phyloP scores from a whole-genome alignment of 2,329 filamentous ascomycete genomes.

The Aureobasidium sp. region DNA sequence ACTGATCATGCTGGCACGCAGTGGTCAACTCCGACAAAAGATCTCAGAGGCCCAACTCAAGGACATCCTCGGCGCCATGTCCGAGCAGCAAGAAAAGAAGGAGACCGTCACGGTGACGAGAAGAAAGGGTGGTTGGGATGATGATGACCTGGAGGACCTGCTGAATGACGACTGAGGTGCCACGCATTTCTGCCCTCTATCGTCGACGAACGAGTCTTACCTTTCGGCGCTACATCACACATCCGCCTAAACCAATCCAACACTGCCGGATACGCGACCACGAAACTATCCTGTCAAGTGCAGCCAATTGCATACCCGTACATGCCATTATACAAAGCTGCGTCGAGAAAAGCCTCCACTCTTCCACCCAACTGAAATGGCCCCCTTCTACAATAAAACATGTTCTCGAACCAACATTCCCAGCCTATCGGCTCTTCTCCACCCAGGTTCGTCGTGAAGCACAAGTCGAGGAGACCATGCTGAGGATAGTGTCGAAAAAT shows the following conservation, averaged over 20 bases:
- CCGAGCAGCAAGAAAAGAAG: conserved; percentile 62
- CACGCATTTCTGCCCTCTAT: neutral
- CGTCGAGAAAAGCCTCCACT: neutral
- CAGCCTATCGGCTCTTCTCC: neutral
- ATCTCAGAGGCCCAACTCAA: conserved; percentile 92
- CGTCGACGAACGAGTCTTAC: neutral
- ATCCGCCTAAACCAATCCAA: neutral
- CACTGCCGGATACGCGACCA: conserved; percentile 3
- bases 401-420: neutral
- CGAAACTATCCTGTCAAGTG: neutral
- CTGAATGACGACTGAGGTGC: conserved; percentile 43
- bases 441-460: neutral
- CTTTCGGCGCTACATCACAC: neutral
- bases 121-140: conserved; percentile 77
- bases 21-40: conserved; percentile 77
- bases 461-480: neutral
- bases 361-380: neutral
- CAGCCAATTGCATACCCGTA: neutral
- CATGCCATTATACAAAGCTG: neutral
- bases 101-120: conserved; percentile 82
- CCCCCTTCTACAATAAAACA: neutral
- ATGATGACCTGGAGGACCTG: conserved; percentile 68
- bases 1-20: conserved; percentile 82
- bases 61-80: conserved; percentile 76
- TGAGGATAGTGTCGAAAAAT: neutral